Evolutionary conservation across 768 basidiomycete genomes (phyloP).

Genomic region (Kwoniella sp.): DNA sequence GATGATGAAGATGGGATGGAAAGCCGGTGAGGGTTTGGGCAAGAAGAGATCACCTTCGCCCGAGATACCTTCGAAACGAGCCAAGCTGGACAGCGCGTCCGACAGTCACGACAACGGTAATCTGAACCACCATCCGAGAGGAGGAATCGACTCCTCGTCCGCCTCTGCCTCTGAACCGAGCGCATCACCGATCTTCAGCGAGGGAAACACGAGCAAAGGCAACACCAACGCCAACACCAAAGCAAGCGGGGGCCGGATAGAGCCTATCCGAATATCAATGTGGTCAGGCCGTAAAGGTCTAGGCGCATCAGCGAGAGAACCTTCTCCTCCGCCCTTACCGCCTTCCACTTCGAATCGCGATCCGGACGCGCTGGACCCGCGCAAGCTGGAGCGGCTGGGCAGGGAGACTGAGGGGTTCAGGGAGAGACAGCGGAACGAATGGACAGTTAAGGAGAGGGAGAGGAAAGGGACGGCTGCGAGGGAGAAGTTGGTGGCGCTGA

Average conservation of each 20-base stretch:
- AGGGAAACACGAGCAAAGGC: neutral
- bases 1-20: slow-evolving; percentile 57
- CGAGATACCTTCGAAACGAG: slow-evolving; percentile 16
- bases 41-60: slow-evolving; percentile 34
- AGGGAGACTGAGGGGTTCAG: slow-evolving; percentile 46
- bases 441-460: slow-evolving; percentile 44
- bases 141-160: slow-evolving; percentile 37
- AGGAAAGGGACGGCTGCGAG: slow-evolving; percentile 45
- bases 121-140: slow-evolving; percentile 23
- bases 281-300: slow-evolving; percentile 49
- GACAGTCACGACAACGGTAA: too few species aligned
- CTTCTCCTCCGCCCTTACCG: slow-evolving; percentile 47
- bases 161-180: neutral
- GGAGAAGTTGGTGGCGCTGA: slow-evolving; percentile 42
- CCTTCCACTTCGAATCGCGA: slow-evolving; percentile 27
- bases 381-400: slow-evolving; percentile 39
- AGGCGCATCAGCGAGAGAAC: slow-evolving; percentile 33
- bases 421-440: slow-evolving; percentile 37
- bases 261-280: slow-evolving; percentile 47
- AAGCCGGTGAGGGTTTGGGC: slow-evolving; percentile 52
- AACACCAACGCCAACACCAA: neutral
- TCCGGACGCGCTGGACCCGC: slow-evolving; percentile 40
- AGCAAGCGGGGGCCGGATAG: slow-evolving; percentile 10
- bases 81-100: slow-evolving; percentile 1
- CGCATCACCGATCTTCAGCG: too few species aligned